phyloP scores from a whole-genome alignment of 306 rosid species.

The Senna tora region DNA sequence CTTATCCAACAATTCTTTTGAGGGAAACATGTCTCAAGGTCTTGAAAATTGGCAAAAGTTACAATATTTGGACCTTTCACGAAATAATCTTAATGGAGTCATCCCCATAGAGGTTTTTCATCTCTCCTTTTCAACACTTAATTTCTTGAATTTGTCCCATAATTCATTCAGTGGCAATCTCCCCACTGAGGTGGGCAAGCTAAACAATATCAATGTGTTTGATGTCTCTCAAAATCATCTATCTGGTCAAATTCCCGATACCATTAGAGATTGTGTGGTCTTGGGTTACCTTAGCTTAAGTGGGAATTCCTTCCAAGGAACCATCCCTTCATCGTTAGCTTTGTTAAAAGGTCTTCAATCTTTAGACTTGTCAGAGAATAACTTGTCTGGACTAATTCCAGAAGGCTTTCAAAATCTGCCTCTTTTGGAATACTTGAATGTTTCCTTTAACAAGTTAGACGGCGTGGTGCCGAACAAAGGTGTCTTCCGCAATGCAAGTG shows the following conservation, averaged over 20 bases:
- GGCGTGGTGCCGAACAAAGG: constrained; percentile 37
- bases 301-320: constrained; percentile 10
- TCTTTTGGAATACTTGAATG: neutral
- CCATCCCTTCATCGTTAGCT: neutral
- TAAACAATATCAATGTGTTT: neutral
- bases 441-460: constrained; percentile 35
- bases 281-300: constrained; percentile 22
- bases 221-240: constrained; percentile 34
- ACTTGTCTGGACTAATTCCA: constrained; percentile 34
- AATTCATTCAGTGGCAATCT: constrained; percentile 29
- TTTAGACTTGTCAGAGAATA: constrained; percentile 29
- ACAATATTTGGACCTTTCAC: neutral
- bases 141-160: neutral
- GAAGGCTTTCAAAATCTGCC: neutral
- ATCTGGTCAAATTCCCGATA: constrained; percentile 28
- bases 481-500: constrained; percentile 22
- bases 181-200: neutral
- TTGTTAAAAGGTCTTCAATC: neutral
- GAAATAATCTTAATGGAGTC: neutral
- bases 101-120: constrained; percentile 7
- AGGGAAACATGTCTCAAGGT: constrained; percentile 36
- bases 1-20: neutral
- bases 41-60: constrained; percentile 5
- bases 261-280: constrained; percentile 8
- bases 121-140: neutral